Percentiles rank a stretch among this genome's conserved stretches.
phyloP scores from a whole-genome alignment of 371 early-diverging fungal genomes.

The Rhizomucor pusillus region DNA sequence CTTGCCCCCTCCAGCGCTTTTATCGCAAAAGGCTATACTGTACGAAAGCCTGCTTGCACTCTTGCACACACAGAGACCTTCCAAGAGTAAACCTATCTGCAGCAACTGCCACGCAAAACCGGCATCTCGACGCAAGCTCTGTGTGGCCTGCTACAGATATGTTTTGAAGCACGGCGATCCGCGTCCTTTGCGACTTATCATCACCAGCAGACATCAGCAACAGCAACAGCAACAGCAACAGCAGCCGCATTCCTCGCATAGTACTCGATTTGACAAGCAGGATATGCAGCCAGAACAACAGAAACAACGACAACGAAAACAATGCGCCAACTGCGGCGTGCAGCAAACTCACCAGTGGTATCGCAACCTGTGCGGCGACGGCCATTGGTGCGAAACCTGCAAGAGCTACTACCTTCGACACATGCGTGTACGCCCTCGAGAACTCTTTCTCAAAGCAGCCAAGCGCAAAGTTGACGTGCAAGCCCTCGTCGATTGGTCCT shows the following conservation, averaged over 20 bases:
- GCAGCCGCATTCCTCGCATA: not conserved
- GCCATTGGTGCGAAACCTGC: constrained; percentile 50
- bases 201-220: constrained; percentile 16
- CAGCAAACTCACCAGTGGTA: constrained; percentile 50
- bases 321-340: constrained; percentile 43
- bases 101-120: constrained; percentile 39
- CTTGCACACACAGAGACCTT: constrained; percentile 27
- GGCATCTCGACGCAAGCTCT: constrained; percentile 37
- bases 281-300: constrained; percentile 3
- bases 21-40: constrained; percentile 16
- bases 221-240: not conserved
- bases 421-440: constrained; percentile 34
- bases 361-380: constrained; percentile 37
- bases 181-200: constrained; percentile 32
- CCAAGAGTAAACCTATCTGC: constrained; percentile 36
- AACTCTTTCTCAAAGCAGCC: constrained; percentile 42
- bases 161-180: constrained; percentile 37
- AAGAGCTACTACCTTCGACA: constrained; percentile 44
- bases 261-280: not conserved
- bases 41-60: constrained; percentile 18
- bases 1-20: constrained; percentile 16
- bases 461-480: constrained; percentile 41
- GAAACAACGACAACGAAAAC: constrained; percentile 15
- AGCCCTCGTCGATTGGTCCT: constrained; percentile 32
- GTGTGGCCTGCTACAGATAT: constrained; percentile 48